Base-by-base conservation (phyloP, 2,329 filamentous ascomycete species). In the Penicillium glabrum region DNA sequence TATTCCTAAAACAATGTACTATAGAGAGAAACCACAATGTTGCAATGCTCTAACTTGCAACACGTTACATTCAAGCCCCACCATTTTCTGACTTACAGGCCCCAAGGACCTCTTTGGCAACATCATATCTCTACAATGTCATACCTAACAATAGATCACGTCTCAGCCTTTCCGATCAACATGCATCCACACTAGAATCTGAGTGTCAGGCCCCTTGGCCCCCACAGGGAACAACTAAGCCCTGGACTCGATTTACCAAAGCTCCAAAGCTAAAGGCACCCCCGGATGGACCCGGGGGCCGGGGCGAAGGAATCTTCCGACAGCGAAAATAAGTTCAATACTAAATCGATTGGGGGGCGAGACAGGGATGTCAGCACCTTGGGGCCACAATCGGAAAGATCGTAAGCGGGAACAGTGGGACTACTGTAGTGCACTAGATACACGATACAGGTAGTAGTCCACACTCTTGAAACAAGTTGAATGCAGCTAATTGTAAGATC, bases 1-100 rank as follows among this genome's bases (percentile, higher is more conserved):
- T 64, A 49, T 31, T 31, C 31, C 14, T 31, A 48, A 24, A 58
- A 43, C 23, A 53, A 23, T 64, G 60, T 65, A 65, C 41, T 46
- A 64, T 65, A 64, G 53, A 54, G 39, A 35, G 47, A 14, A 56
- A 39, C 7, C 5, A 19, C 35, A 39, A 39, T 19, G 35, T 39
- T 39, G 7, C 19, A 39, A 1, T 10, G 19, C 35, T 39, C 13
- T n/a, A 11, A 19, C n/a, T 39, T 39, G 16, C 16, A 19, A 39
- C n/a, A 10, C n/a, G 5, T 4, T 9, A 3, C 35, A n/a, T 10
- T 10, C 35, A 19, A 19, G 9, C 8, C 35, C 35, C 35, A 5
- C 35, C n/a, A 19, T n/a, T 39, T 19, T 39, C 35, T n/a, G 35
- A 39, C 9, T 5, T 10, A 39, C 16, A 37, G 31, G 31, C 31